A percentile compares a stretch with the other conserved stretches of the same genome.
Conservation (phyloP, 768 basidiomycete species). For the Aureoboletus auriporus region DNA sequence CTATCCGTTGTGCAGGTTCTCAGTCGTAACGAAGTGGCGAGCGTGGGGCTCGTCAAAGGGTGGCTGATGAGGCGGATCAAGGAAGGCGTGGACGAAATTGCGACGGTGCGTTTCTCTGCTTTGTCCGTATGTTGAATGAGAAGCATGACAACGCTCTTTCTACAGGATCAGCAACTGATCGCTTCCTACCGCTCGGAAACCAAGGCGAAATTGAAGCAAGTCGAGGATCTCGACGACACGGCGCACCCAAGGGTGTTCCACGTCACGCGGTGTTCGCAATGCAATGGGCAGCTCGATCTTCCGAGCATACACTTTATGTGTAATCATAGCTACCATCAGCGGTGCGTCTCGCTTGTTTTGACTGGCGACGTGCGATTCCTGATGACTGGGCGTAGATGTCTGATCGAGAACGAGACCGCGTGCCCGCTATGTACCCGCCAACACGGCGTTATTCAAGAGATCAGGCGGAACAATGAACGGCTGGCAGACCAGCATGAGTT, state of each 20-base stretch:
- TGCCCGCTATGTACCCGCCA: constrained; percentile 87
- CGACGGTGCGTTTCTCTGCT: constrained; percentile 53
- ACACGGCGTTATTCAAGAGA: constrained; percentile 86
- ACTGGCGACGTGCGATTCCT: not conserved
- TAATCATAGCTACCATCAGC: constrained; percentile 93
- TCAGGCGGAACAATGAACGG: constrained; percentile 79
- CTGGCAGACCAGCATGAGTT: constrained; percentile 80
- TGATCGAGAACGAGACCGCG: constrained; percentile 85
- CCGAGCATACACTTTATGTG: constrained; percentile 98
- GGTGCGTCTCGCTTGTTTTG: constrained; percentile 41
- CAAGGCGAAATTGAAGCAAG: constrained; percentile 70
- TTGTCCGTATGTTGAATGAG: not conserved
- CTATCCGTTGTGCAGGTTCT: constrained; percentile 87
- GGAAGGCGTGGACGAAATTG: constrained; percentile 70
- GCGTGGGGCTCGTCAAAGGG: constrained; percentile 86
- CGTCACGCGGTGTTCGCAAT: constrained; percentile 88
- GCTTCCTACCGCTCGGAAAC: constrained; percentile 89
- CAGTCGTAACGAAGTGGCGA: constrained; percentile 84
- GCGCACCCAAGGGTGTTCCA: constrained; percentile 87
- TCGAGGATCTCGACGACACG: constrained; percentile 75
- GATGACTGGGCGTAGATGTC: constrained; percentile 49
- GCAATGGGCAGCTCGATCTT: constrained; percentile 85
- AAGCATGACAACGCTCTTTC: not conserved
- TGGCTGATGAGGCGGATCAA: constrained; percentile 83
- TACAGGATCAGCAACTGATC: constrained; percentile 80